Percentiles rank a stretch among this genome's conserved stretches.
Evolutionary conservation across 176 grass and related monocot species (phyloP).

Genomic region (Oropetium thomaeum): DNA sequence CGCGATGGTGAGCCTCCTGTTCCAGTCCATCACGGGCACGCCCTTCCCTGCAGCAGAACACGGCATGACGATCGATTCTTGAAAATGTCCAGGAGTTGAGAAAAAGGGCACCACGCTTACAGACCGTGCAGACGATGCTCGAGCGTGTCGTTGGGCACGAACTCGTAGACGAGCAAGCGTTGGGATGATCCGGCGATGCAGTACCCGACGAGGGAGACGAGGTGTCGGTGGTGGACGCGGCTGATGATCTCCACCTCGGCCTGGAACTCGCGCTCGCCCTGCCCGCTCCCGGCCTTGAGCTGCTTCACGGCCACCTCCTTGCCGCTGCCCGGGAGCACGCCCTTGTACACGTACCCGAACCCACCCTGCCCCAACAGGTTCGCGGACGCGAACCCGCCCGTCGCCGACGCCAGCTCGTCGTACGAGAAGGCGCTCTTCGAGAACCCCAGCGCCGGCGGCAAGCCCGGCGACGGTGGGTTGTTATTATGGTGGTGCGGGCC

Average conservation of each 20-base stretch:
- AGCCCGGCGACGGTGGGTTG: constrained; percentile 47
- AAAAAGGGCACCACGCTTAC: background rate
- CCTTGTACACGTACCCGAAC: constrained; percentile 85
- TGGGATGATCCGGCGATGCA: constrained; percentile 66
- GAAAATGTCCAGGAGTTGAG: background rate
- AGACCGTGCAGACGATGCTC: constrained; percentile 81
- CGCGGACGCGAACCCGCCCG: constrained; percentile 54
- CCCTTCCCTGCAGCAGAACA: constrained; percentile 43
- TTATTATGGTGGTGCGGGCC: constrained; percentile 19
- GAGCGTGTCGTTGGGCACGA: constrained; percentile 75
- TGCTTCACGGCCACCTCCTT: constrained; percentile 90
- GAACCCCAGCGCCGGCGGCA: constrained; percentile 47
- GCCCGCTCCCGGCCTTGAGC: constrained; percentile 91
- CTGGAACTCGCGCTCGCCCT: constrained; percentile 98
- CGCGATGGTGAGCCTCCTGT: constrained; percentile 73
- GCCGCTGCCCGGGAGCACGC: constrained; percentile 70
- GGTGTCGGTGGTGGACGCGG: constrained; percentile 91
- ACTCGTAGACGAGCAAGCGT: constrained; percentile 91
- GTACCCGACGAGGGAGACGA: constrained; percentile 95
- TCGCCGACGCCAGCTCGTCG: constrained; percentile 69
- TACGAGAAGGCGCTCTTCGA: constrained; percentile 79
- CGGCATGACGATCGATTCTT: background rate
- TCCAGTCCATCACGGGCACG: constrained; percentile 69
- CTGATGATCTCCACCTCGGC: constrained; percentile 99
- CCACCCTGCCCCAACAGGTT: constrained; percentile 90